Evolutionary conservation across 768 basidiomycete genomes (phyloP).

Genomic region (Dacryopinax primogenitus): DNA sequence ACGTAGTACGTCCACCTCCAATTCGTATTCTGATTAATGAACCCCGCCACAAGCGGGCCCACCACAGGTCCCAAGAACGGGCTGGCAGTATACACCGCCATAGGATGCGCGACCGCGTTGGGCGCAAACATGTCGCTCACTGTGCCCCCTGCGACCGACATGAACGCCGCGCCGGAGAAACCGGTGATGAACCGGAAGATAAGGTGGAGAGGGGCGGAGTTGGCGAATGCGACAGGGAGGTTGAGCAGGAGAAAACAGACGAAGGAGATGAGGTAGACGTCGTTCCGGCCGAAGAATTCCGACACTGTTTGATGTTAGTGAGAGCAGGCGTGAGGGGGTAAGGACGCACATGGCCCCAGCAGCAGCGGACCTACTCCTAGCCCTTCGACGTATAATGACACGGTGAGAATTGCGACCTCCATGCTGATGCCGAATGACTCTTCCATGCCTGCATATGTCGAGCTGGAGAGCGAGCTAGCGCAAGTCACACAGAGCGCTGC

Average conservation of each 20-base stretch:
- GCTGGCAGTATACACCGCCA: conserved; percentile 42
- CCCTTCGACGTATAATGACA: conserved; percentile 36
- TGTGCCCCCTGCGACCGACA: conserved; percentile 49
- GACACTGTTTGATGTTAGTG: conserved; percentile 23
- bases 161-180: conserved; percentile 43
- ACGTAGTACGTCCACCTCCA: conserved; percentile 75
- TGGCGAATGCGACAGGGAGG: conserved; percentile 60
- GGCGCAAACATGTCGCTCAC: conserved; percentile 47
- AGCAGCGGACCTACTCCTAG: conserved; percentile 28
- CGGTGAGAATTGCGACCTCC: conserved; percentile 39
- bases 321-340: neutral
- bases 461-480: conserved; percentile 29
- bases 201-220: conserved; percentile 41
- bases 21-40: conserved; percentile 33
- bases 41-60: conserved; percentile 50
- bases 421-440: conserved; percentile 39
- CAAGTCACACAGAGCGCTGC: conserved; percentile 26
- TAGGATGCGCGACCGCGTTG: conserved; percentile 41
- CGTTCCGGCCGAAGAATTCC: conserved; percentile 52
- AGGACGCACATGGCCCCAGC: conserved; percentile 27
- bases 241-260: conserved; percentile 47
- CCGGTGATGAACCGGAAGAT: conserved; percentile 49
- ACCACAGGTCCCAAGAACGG: conserved; percentile 48
- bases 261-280: conserved; percentile 52
- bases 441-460: conserved; percentile 49